phyloP scores from a whole-genome alignment of 768 basidiomycete species.

The Pholiota conissans region DNA sequence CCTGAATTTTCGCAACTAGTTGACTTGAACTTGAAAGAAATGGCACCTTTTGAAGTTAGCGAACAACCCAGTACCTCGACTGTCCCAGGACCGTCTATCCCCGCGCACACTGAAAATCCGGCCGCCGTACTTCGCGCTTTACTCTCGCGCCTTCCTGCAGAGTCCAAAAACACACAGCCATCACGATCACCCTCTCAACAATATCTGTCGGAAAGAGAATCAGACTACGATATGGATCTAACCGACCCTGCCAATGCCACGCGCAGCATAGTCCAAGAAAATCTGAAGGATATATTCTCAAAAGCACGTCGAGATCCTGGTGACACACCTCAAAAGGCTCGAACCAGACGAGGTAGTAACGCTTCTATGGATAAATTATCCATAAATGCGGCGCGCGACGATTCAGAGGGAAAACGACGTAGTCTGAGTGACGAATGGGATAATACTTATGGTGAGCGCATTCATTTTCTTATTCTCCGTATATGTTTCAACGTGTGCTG shows the following conservation, averaged over 20 bases:
- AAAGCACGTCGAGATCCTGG: constrained; percentile 63
- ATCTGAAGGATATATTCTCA: constrained; percentile 66
- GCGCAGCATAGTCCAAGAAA: constrained; percentile 55
- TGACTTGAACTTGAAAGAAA: constrained; percentile 25
- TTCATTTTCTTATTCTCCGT: background rate
- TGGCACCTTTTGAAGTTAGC: constrained; percentile 27
- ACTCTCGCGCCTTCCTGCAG: constrained; percentile 48
- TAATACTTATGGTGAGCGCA: constrained; percentile 46
- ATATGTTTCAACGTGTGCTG: constrained; percentile 1
- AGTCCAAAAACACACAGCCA: constrained; percentile 24
- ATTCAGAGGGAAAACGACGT: constrained; percentile 46
- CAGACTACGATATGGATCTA: constrained; percentile 59
- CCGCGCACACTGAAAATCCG: constrained; percentile 36
- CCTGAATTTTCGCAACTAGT: constrained; percentile 32
- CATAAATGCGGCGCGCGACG: constrained; percentile 32
- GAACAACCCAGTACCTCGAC: constrained; percentile 38
- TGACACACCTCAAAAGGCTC: constrained; percentile 58
- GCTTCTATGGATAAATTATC: constrained; percentile 58
- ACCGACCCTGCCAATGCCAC: constrained; percentile 36
- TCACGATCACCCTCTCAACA: constrained; percentile 23
- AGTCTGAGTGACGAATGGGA: constrained; percentile 76
- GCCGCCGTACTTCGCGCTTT: constrained; percentile 66
- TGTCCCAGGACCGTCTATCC: constrained; percentile 24
- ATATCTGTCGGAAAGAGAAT: constrained; percentile 50
- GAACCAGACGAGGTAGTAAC: constrained; percentile 50